Evolutionary conservation across 192 early-diverging fungal species (phyloP).

Genomic region (Rhizophagus sp.): DNA sequence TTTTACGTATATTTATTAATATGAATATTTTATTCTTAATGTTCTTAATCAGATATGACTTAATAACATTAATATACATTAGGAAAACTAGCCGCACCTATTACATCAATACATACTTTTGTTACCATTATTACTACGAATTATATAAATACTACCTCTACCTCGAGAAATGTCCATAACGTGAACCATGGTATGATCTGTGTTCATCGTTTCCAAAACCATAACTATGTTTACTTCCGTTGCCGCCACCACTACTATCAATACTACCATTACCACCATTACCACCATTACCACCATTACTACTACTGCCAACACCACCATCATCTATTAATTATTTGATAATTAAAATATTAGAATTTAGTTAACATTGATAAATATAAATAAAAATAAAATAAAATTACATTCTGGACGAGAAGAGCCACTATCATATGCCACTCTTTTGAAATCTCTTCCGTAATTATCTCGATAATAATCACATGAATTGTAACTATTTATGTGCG

Average conservation of each 20-base stretch:
- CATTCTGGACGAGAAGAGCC: slow-evolving; percentile 19
- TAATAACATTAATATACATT: too few relatives aligned
- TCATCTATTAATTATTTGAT: slow-evolving; percentile 4
- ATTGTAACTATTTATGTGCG: slow-evolving; percentile 17
- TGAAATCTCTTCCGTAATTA: slow-evolving; percentile 26
- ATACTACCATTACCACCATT: too few relatives aligned
- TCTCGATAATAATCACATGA: slow-evolving; percentile 34
- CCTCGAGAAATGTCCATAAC: slow-evolving; percentile 23
- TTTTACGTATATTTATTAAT: too few relatives aligned
- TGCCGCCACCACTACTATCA: neutral
- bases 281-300: too few relatives aligned
- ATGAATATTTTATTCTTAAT: too few relatives aligned
- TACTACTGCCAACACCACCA: neutral
- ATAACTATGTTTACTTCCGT: slow-evolving; percentile 32
- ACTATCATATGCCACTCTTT: slow-evolving; percentile 27
- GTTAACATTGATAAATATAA: neutral
- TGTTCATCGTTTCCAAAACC: slow-evolving; percentile 44
- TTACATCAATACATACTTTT: too few relatives aligned
- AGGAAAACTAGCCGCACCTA: too few relatives aligned
- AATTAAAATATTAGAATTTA: neutral
- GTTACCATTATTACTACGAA: too few relatives aligned
- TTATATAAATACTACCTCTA: too few relatives aligned
- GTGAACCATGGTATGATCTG: slow-evolving; percentile 22
- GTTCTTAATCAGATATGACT: too few relatives aligned
- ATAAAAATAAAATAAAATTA: slow-evolving; percentile 4